Evolutionary conservation across 148 eudicot genomes (phyloP), one percentile per base, ranked within the genome.

Genomic region (Mesembryanthemum crystallinum): DNA sequence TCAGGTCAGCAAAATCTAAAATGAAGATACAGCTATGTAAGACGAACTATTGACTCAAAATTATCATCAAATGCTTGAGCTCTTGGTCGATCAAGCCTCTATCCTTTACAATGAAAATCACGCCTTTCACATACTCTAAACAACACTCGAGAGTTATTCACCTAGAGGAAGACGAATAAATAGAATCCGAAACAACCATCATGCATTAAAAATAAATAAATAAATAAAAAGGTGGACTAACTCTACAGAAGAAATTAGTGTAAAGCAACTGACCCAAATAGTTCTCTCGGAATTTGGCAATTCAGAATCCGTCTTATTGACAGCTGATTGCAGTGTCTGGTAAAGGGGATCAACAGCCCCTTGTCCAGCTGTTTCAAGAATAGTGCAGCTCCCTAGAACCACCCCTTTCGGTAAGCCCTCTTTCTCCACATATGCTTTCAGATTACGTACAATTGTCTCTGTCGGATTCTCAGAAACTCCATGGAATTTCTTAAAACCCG

Each of bases 401-500:
- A 92, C 29, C 82, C 98, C 94, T 82, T 91, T 85, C 7, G 98
- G 91, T 68, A 85, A 62, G 32, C 97, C 92, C 73, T 79, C 89
- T 74, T 84, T 85, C 76, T 89, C 89, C 87, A 91, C 67, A 76
- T 81, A 91, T 39, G 87, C 90, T 76, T 84, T 80, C 54, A 95
- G 69, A 79, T 89, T 91, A 35, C 77, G 74, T 33, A 87, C 99
- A 57, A 91, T 91, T 20, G 87, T 92, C 84, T 95, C 97, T 0
- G 98, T 95, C 37, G 99, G 99, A 87, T 95, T 95, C 75, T 89
- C 99, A 21, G 97, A 85, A 80, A 95, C 97, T 69, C 99, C 99
- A 80, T 90, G 96, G 55, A 95, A 95, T 71, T 86, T 92, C 83
- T 92, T 92, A 65, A 95, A 95, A 33, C 99, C 99, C 0, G 99